Percentiles rank a stretch among this genome's conserved stretches.
phyloP scores from a whole-genome alignment of 1,284 basidiomycete genomes.

The Ceratobasidium sp. region DNA sequence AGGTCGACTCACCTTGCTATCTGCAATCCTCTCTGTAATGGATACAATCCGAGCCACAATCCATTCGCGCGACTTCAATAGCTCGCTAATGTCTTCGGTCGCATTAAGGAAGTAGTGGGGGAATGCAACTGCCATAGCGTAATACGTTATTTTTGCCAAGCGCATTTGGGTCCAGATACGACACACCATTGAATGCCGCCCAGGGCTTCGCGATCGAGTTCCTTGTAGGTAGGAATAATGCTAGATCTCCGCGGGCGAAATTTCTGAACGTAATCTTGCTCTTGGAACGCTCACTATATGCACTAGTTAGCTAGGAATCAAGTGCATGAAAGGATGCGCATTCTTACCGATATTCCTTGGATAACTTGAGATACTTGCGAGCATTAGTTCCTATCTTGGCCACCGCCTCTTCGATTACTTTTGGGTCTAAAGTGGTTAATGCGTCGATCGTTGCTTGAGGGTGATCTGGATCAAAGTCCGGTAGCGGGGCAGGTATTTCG shows the following conservation, averaged over 20 bases:
- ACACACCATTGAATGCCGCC: slow-evolving; percentile 91
- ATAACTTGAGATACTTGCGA: slow-evolving; percentile 95
- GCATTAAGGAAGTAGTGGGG: slow-evolving; percentile 96
- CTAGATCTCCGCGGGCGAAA: slow-evolving; percentile 90
- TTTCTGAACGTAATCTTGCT: slow-evolving; percentile 94
- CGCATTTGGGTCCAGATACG: not conserved
- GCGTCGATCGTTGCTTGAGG: slow-evolving; percentile 68
- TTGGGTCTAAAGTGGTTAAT: slow-evolving; percentile 77
- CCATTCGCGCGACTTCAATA: slow-evolving; percentile 87
- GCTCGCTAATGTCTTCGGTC: slow-evolving; percentile 80
- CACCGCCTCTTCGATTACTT: slow-evolving; percentile 80
- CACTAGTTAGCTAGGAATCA: not conserved
- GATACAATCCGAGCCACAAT: slow-evolving; percentile 90
- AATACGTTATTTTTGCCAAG: slow-evolving; percentile 3
- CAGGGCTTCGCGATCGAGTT: slow-evolving; percentile 91
- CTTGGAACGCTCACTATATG: slow-evolving; percentile 71
- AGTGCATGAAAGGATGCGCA: not conserved
- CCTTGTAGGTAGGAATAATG: slow-evolving; percentile 92
- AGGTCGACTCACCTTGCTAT: slow-evolving; percentile 65
- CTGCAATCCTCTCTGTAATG: slow-evolving; percentile 83
- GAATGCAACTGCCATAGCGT: slow-evolving; percentile 71
- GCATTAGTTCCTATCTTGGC: slow-evolving; percentile 81
- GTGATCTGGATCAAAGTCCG: slow-evolving; percentile 68
- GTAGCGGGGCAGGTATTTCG: slow-evolving; percentile 17
- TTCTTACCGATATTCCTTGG: slow-evolving; percentile 76